Base-by-base conservation (phyloP, 352 stramenopile genomes). In the Phytopythium oedochilum region DNA sequence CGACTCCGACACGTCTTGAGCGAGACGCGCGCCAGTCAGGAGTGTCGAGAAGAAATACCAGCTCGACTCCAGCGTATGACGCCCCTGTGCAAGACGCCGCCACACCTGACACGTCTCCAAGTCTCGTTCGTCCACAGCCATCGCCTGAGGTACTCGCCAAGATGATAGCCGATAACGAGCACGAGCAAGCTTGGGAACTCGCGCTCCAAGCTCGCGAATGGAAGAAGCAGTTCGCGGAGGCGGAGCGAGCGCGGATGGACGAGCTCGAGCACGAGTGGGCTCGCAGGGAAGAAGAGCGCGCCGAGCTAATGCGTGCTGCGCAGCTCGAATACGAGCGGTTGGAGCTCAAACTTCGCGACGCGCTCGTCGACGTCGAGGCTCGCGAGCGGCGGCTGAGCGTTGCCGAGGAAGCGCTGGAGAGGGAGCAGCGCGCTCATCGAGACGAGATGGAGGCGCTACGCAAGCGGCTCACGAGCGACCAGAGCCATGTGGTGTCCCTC, bases 251-350 rank as follows among this genome's bases (percentile, higher is more conserved):
- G 12, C 65, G 83, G 7, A 94, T 94, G 81, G 69, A 84, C 18
- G 78, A 88, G 31, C 59, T 94, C 6, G 81, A 94, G 36, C 75
- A 88, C 5, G 81, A 92, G 57, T 92, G 83, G 83, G 83, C 81
- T 12, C 68, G 76, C 14, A 71, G 80, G 20, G 83, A 92, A 63
- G 83, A 91, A 66, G 83, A 93, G 45, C 67, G 81, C 11, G 87
- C 68, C 42, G 64, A 55, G 17, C 60, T 89, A 25, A 42, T 90
- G 7, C 77, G 70, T 7, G 46, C 61, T 1, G 67, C 83, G 0
- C 83, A 90, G 50, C 45, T 55, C 4, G 83, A 94, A 57, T 94
- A 94, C 53, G 70, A 89, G 45, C 67, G 67, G 3, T 66, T 93
- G 5, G 80, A 93, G 47, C 70, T 78, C 51, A 68, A 77, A 8